Evolutionary conservation across 225 moss, liverwort and hornwort species (phyloP), one percentile per base, ranked within the genome.

Genomic region (Bryum argenteum): DNA sequence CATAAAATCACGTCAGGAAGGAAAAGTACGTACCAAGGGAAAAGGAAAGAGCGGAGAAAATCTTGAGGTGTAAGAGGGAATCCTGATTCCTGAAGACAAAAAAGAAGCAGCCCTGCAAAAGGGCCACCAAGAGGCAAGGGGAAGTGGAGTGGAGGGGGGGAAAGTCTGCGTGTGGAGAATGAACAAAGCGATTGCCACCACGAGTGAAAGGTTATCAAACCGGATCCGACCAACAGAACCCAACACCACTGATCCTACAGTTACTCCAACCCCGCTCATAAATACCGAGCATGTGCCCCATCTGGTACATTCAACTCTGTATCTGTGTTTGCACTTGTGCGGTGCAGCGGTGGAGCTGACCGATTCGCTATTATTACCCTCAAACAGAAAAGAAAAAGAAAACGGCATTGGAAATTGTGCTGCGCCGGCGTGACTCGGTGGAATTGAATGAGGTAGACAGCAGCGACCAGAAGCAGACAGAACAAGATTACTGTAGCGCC

Each of bases 351-450:
- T 61, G 69, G 50, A 52, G 67, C 54, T 67, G 67, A 21, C 52
- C 15, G 1, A 62, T 62, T 62, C 37, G 55, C 47, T 47, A 37
- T 61, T 45, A 55, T 63, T 63, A 23, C 40, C 61, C 7, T 4
- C 45, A 14, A 16, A 48, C 2, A 48, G 1, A 50, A 65, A 65
- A n/a, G 28, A 8, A 41, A 20, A 43, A 16, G 10, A 17, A 13
- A 23, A 70, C 60, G 18, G 13, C 22, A 54, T 63, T 37, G 63
- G 69, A 37, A 70, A 55, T 9, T 33, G 65, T 65, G 65, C 57
- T 5, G 61, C 64, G 77, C 77, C 63, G 77, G 77, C 77, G 54
- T 58, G 24, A 19, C 67, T 44, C 61, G 75, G 59, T 67, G 60
- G 58, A 70, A 63, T 70, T 70, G 55, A 77, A 64, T 64, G 77